These are phyloP conservation scores for Epichloe amarillans DNA, from an alignment of 2,329 filamentous ascomycete genomes.

Conservation along the genomic window DNA sequence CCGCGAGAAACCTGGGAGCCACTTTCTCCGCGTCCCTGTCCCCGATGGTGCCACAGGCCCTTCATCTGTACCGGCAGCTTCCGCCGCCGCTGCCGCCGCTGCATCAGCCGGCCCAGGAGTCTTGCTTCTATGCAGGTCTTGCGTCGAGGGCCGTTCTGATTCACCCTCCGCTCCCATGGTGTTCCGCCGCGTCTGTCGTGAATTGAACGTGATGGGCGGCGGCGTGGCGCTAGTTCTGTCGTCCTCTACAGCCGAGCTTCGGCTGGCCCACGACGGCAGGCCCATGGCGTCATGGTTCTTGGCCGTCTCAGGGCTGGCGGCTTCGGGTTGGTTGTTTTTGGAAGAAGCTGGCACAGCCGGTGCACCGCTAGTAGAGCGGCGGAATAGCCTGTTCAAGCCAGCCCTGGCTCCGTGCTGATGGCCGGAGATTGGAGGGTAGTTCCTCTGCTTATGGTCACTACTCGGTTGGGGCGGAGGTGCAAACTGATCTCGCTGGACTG, in stretches of 20 bases:
- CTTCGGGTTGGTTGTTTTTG: background rate
- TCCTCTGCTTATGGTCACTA: constrained; percentile 23
- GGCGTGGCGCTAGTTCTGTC: constrained; percentile 38
- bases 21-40: constrained; percentile 21
- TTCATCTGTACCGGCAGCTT: background rate
- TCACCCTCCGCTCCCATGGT: constrained; percentile 12
- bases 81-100: constrained; percentile 5
- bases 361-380: constrained; percentile 31
- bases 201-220: constrained; percentile 40
- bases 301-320: constrained; percentile 6
- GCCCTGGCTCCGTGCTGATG: constrained; percentile 30
- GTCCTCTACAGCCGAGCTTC: constrained; percentile 23
- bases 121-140: constrained; percentile 5
- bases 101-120: constrained; percentile 1
- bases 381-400: constrained; percentile 37
- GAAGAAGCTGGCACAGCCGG: background rate
- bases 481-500: constrained; percentile 13
- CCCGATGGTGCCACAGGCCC: constrained; percentile 7
- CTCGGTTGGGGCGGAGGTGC: constrained; percentile 6
- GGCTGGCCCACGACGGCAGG: constrained; percentile 26
- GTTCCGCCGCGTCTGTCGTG: constrained; percentile 17
- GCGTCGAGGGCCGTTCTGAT: constrained; percentile 9
- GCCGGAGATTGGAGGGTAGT: constrained; percentile 38
- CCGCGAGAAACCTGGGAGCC: constrained; percentile 21
- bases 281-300: constrained; percentile 20